These are phyloP conservation scores for Colletotrichum musicola DNA, from an alignment of 2,329 filamentous ascomycete genomes.

Conservation along the genomic window DNA sequence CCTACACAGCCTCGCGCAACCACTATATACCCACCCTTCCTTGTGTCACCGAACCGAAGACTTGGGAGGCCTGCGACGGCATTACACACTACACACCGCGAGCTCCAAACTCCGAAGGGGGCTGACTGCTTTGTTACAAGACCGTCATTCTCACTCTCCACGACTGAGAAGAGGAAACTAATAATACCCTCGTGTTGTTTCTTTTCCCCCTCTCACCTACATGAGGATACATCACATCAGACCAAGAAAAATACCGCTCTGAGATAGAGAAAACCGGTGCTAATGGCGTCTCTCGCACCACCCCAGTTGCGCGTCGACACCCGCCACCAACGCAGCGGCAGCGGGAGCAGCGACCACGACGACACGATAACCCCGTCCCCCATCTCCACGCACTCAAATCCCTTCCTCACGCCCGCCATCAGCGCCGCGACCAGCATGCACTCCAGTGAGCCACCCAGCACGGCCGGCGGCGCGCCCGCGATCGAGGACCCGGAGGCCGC, in stretches of 20 bases:
- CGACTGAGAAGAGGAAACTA: too few relatives aligned
- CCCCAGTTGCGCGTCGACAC: conserved; percentile 38
- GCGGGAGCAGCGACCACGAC: conserved; percentile 25
- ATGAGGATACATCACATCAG: conserved; percentile 19
- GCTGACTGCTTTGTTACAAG: neutral
- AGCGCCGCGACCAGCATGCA: conserved; percentile 39
- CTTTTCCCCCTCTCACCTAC: too few relatives aligned
- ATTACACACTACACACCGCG: neutral
- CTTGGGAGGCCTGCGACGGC: neutral
- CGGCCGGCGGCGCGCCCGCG: conserved; percentile 16
- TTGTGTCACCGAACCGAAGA: neutral
- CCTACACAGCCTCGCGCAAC: neutral
- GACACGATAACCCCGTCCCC: conserved; percentile 38
- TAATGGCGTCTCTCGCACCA: conserved; percentile 39
- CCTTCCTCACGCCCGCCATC: conserved; percentile 44
- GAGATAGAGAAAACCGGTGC: conserved; percentile 17
- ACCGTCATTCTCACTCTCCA: neutral
- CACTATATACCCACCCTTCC: conserved; percentile 23
- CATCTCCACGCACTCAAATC: conserved; percentile 42
- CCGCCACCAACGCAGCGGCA: conserved; percentile 23
- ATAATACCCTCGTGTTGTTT: too few relatives aligned
- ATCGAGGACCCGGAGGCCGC: conserved; percentile 59
- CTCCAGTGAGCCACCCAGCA: conserved; percentile 5
- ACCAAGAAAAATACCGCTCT: neutral
- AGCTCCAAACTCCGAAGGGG: neutral